These are phyloP conservation scores for Kwoniella botswanensis DNA, from an alignment of 768 basidiomycete genomes.

Conservation along the genomic window DNA sequence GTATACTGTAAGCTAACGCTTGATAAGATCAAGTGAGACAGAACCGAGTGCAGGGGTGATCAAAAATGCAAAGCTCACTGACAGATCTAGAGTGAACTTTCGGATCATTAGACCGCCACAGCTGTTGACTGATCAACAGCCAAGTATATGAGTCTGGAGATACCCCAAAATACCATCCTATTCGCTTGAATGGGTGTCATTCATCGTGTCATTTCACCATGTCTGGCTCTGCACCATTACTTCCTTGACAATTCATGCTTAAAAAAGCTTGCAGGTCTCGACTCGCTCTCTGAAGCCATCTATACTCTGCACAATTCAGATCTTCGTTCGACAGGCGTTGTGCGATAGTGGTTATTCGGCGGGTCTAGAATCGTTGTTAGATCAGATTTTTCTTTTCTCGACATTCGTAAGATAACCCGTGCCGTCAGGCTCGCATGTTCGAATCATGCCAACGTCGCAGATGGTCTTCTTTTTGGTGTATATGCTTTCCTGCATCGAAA, in stretches of 20 bases:
- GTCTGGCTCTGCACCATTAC: no score
- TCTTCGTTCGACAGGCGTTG: not conserved
- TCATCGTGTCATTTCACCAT: no score
- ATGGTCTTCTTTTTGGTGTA: constrained; percentile 3
- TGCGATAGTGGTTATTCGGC: constrained; percentile 18
- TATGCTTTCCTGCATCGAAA: not conserved
- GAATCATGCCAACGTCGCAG: constrained; percentile 18
- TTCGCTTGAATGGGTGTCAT: no score
- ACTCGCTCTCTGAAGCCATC: not conserved
- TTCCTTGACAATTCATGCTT: not conserved
- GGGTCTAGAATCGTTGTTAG: constrained; percentile 2
- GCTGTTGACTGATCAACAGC: no score
- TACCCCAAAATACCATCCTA: no score
- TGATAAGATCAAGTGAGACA: no score
- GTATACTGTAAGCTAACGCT: no score
- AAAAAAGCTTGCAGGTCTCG: not conserved
- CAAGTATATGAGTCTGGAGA: no score
- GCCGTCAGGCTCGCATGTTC: constrained; percentile 24
- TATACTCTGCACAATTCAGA: not conserved
- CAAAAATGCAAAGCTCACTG: no score
- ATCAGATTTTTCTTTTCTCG: not conserved
- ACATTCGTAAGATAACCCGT: constrained; percentile 5
- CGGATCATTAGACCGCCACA: no score
- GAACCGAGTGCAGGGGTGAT: no score
- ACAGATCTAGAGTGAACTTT: no score